These are phyloP conservation scores for Bipolaris bicolor DNA, from an alignment of 2,329 filamentous ascomycete species.

Conservation along the genomic window DNA sequence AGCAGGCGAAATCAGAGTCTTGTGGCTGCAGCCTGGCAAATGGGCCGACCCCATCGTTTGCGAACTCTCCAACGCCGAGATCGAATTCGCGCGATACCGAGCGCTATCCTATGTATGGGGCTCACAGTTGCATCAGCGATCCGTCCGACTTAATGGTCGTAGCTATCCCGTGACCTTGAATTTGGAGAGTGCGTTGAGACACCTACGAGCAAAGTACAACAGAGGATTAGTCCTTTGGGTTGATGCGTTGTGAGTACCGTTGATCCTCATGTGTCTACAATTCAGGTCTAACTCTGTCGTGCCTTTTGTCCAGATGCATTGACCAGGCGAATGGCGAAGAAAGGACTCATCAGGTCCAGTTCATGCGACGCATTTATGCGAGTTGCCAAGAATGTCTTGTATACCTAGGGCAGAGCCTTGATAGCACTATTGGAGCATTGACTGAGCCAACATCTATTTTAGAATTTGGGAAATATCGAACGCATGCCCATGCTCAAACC, in stretches of 20 bases:
- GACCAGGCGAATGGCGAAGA: neutral
- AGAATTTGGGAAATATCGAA: neutral
- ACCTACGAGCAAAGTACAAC: slow-evolving; percentile 14
- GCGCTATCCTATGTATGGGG: neutral
- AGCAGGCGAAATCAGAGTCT: slow-evolving; percentile 7
- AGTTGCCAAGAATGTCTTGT: slow-evolving; percentile 15
- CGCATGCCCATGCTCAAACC: too few species aligned
- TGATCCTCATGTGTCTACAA: neutral
- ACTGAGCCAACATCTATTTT: neutral
- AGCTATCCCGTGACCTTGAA: slow-evolving; percentile 18
- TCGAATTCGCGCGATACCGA: neutral
- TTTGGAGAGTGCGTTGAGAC: slow-evolving; percentile 19
- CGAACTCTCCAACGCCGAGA: slow-evolving; percentile 4
- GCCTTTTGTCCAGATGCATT: slow-evolving; percentile 17
- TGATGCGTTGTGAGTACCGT: slow-evolving; percentile 20
- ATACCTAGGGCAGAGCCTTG: slow-evolving; percentile 18
- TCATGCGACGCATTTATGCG: neutral
- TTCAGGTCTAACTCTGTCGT: neutral
- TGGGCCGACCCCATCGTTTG: slow-evolving; percentile 21
- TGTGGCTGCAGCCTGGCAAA: slow-evolving; percentile 15
- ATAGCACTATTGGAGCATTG: neutral
- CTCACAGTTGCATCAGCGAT: neutral
- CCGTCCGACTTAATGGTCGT: slow-evolving; percentile 9
- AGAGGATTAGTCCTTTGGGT: slow-evolving; percentile 19
- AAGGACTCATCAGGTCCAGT: neutral